A percentile compares a stretch with the other conserved stretches of the same genome.
Evolutionary conservation across 768 basidiomycete genomes (phyloP).

Genomic region (Suillus alpinus): DNA sequence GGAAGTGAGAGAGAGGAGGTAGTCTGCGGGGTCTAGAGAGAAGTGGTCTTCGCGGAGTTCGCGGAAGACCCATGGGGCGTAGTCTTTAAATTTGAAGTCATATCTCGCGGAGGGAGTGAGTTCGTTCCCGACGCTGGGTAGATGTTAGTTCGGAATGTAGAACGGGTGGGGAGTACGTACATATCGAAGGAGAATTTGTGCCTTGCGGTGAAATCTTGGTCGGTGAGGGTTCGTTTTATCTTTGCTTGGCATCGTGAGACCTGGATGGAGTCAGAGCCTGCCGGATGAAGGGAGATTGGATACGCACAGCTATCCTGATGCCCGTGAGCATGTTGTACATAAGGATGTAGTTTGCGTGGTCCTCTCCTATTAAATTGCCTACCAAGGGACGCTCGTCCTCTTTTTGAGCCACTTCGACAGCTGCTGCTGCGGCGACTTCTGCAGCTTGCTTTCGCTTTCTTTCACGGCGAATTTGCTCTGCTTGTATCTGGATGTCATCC

Average conservation of each 20-base stretch:
- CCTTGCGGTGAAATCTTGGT: slow-evolving; percentile 81
- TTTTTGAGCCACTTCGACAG: slow-evolving; percentile 14
- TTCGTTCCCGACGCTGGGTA: slow-evolving; percentile 86
- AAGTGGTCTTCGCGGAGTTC: slow-evolving; percentile 93
- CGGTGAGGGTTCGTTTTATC: slow-evolving; percentile 77
- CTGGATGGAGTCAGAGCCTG: slow-evolving; percentile 36
- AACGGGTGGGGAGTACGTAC: slow-evolving; percentile 41
- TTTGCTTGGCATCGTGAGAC: slow-evolving; percentile 97
- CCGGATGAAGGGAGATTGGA: slow-evolving; percentile 2
- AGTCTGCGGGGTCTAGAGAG: slow-evolving; percentile 95
- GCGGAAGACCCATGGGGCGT: slow-evolving; percentile 97
- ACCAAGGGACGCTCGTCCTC: slow-evolving; percentile 67
- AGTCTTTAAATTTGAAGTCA: slow-evolving; percentile 99
- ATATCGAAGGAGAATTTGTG: slow-evolving; percentile 99
- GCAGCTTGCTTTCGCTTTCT: slow-evolving; percentile 71
- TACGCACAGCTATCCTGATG: slow-evolving; percentile 86
- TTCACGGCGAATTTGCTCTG: slow-evolving; percentile 82
- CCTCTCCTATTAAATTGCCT: slow-evolving; percentile 97
- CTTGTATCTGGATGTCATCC: slow-evolving; percentile 79
- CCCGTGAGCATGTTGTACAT: slow-evolving; percentile 99
- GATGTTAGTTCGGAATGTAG: slow-evolving; percentile 7
- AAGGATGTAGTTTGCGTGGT: slow-evolving; percentile 96
- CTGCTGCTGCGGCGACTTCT: slow-evolving; percentile 57
- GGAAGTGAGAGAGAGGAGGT: slow-evolving; percentile 91
- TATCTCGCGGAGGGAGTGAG: slow-evolving; percentile 96